Conservation (phyloP, 1,139 yeast species). For the Candida albicans region DNA sequence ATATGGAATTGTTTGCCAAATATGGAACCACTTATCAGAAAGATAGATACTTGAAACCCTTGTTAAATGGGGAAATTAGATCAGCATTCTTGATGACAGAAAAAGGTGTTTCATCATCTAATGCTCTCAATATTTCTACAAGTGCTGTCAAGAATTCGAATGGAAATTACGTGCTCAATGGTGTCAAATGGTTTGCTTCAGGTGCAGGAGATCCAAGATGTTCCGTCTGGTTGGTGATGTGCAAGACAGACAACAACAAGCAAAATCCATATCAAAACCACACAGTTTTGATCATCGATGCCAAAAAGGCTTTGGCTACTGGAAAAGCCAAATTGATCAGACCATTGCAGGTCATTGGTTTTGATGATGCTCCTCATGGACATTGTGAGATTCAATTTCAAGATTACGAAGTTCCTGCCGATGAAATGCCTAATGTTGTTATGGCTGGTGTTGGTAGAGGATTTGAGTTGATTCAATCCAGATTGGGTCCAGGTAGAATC, state of each 20-base stretch:
- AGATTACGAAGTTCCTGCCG: constrained; percentile 49
- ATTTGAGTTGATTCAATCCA: constrained; percentile 66
- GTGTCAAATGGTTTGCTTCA: constrained; percentile 75
- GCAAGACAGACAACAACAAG: constrained; percentile 48
- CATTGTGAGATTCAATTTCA: constrained; percentile 63
- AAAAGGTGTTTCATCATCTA: constrained; percentile 63
- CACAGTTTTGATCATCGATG: constrained; percentile 59
- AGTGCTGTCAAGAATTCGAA: constrained; percentile 42
- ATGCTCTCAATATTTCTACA: constrained; percentile 63
- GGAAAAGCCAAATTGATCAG: constrained; percentile 54
- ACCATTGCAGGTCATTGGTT: constrained; percentile 61
- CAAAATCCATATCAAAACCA: constrained; percentile 51
- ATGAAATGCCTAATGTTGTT: constrained; percentile 38
- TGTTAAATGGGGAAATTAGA: constrained; percentile 58
- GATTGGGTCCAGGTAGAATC: constrained; percentile 72
- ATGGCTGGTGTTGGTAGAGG: constrained; percentile 60
- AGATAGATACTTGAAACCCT: constrained; percentile 53
- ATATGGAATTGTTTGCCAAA: constrained; percentile 67
- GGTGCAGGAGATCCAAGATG: constrained; percentile 76
- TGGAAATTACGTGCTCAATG: constrained; percentile 60
- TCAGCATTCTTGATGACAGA: constrained; percentile 76
- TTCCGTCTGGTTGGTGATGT: constrained; percentile 66
- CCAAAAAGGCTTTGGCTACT: constrained; percentile 49
- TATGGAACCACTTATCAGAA: constrained; percentile 58
- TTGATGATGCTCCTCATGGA: constrained; percentile 75